These are phyloP conservation scores for Lipomyces sp. DNA, from an alignment of 805 yeast species.

Conservation along the genomic window DNA sequence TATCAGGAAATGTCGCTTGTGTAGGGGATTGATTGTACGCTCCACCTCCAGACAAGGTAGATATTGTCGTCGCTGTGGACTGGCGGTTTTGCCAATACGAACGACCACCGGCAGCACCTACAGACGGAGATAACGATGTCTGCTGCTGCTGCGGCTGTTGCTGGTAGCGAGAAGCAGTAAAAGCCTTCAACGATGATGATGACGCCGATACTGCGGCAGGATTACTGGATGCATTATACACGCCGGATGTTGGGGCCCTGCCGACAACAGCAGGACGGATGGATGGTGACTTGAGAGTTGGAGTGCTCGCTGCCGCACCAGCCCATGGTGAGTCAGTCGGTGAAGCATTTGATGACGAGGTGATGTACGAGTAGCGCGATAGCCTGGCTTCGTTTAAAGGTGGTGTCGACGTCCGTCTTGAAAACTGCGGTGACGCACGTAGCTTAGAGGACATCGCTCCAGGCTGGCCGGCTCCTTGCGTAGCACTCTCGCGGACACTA, in stretches of 20 bases:
- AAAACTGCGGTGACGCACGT: not conserved
- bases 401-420: not conserved
- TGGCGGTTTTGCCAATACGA: conserved; percentile 4
- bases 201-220: not conserved
- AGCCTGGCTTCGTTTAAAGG: not conserved
- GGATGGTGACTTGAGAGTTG: not conserved
- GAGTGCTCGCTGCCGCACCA: not conserved
- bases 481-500: not conserved
- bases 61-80: conserved; percentile 11
- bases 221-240: not conserved
- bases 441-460: not conserved
- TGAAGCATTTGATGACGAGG: not conserved
- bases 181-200: not conserved
- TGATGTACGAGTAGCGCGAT: not conserved
- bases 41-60: conserved; percentile 8
- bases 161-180: not conserved
- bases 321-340: not conserved
- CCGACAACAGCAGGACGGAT: not conserved
- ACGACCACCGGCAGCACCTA: not conserved
- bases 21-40: conserved; percentile 6
- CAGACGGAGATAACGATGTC: not conserved
- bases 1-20: conserved; percentile 1
- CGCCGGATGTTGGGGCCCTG: not conserved
- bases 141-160: not conserved
- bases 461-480: not conserved